Percentiles rank a stretch among this genome's conserved stretches.
Evolutionary conservation across 2,329 filamentous ascomycete species (phyloP).

Genomic region (Ophiocordyceps camponoti-saundersi): DNA sequence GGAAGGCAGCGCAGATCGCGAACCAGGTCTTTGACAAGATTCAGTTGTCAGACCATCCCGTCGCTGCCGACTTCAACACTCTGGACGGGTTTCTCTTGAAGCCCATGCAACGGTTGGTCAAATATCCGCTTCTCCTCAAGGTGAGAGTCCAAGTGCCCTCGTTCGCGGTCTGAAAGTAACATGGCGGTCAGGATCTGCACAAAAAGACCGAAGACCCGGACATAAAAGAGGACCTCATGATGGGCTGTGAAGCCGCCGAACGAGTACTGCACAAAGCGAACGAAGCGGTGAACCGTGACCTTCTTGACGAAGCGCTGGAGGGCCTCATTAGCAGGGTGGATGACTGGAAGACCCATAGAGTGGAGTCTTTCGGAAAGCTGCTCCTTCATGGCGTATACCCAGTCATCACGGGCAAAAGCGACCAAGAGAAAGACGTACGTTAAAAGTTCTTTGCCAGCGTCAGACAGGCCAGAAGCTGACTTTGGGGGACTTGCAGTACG

Average conservation of each 20-base stretch:
- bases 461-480: neutral
- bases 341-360: conserved; percentile 88
- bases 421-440: conserved; percentile 77
- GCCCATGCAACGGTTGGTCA: conserved; percentile 87
- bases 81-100: conserved; percentile 88
- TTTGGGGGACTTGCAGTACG: conserved; percentile 45
- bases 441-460: neutral
- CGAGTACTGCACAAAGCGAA: conserved; percentile 74
- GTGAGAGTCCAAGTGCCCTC: conserved; percentile 24
- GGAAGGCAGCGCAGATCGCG: conserved; percentile 74
- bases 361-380: conserved; percentile 81
- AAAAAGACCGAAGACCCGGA: conserved; percentile 69
- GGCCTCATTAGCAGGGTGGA: conserved; percentile 74
- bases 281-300: conserved; percentile 75
- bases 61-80: conserved; percentile 75
- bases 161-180: neutral
- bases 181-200: conserved; percentile 47
- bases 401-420: conserved; percentile 76
- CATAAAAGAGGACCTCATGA: conserved; percentile 52
- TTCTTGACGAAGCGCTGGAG: conserved; percentile 66
- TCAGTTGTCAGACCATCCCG: conserved; percentile 53
- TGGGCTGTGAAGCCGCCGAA: conserved; percentile 68
- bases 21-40: conserved; percentile 80
- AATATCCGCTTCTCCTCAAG: conserved; percentile 81
- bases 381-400: conserved; percentile 81